Percentiles rank a stretch among this genome's conserved stretches.
phyloP scores from a whole-genome alignment of 228 moss, liverwort and hornwort genomes.

The Sphagnum magellanicum region DNA sequence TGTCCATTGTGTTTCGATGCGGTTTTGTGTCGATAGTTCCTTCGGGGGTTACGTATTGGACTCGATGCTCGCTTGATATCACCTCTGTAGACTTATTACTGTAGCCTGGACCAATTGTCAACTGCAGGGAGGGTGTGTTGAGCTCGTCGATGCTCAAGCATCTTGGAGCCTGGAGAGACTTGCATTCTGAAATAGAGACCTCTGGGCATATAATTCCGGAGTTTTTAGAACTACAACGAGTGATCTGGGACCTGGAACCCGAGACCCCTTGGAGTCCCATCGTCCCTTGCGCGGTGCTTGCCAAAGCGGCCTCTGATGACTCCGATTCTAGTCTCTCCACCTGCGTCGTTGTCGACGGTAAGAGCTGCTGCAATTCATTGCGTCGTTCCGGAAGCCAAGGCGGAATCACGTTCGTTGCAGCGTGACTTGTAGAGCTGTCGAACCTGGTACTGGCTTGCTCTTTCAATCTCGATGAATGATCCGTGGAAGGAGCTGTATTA shows the following conservation, averaged over 20 bases:
- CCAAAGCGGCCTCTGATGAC: constrained; percentile 6
- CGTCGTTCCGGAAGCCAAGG: constrained; percentile 27
- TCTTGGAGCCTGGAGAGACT: neutral
- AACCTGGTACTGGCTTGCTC: constrained; percentile 9
- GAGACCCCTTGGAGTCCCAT: constrained; percentile 1
- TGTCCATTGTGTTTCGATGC: no score
- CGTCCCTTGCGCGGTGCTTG: neutral
- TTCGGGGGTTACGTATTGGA: no score
- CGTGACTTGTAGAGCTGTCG: neutral
- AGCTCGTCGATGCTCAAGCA: constrained; percentile 3
- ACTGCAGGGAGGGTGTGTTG: constrained; percentile 33
- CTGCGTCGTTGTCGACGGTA: constrained; percentile 3
- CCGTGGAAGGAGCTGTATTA: constrained; percentile 10
- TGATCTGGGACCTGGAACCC: constrained; percentile 9
- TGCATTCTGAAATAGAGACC: constrained; percentile 7
- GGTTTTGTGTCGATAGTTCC: no score
- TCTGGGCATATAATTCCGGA: constrained; percentile 4
- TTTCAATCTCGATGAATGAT: constrained; percentile 3
- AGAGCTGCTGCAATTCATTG: constrained; percentile 18
- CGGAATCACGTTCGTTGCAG: constrained; percentile 13
- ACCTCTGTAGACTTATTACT: constrained; percentile 4
- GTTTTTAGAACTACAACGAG: constrained; percentile 17
- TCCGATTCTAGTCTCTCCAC: constrained; percentile 1
- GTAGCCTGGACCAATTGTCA: constrained; percentile 46
- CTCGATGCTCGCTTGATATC: constrained; percentile 2